Conservation (phyloP, 305 asterid genomes). For the Andrographis paniculata region DNA sequence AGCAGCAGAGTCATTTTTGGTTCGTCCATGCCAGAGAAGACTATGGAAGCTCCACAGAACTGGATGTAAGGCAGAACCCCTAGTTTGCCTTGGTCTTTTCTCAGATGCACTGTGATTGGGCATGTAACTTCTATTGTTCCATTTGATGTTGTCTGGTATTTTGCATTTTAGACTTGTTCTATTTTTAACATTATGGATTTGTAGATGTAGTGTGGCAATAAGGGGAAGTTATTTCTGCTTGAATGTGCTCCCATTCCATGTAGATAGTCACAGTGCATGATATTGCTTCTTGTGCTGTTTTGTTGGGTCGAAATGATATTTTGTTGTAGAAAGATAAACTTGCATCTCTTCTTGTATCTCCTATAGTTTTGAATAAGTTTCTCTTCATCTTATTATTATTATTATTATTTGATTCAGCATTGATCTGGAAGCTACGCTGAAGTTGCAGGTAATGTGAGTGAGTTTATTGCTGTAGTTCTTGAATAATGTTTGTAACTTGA, state of each 20-base stretch:
- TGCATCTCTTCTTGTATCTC: background rate
- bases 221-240: conserved; percentile 26
- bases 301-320: conserved; percentile 20
- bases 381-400: too few relatives aligned
- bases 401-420: too few relatives aligned
- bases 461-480: too few relatives aligned
- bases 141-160: conserved; percentile 20
- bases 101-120: conserved; percentile 12
- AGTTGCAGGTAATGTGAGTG: too few relatives aligned
- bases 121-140: conserved; percentile 17
- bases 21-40: conserved; percentile 33
- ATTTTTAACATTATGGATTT: conserved; percentile 22
- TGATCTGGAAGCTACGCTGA: too few relatives aligned
- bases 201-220: conserved; percentile 31
- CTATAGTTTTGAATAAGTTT: too few relatives aligned
- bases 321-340: conserved; percentile 26
- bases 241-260: conserved; percentile 26
- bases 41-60: conserved; percentile 32
- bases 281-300: conserved; percentile 19
- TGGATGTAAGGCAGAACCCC: conserved; percentile 46
- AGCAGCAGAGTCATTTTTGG: conserved; percentile 26
- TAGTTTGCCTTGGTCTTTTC: conserved; percentile 15
- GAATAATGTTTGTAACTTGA: too few relatives aligned
- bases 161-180: conserved; percentile 15
- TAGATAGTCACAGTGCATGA: conserved; percentile 34